phyloP scores from a whole-genome alignment of 2,329 filamentous ascomycete genomes.

The Ophiostoma sp. region DNA sequence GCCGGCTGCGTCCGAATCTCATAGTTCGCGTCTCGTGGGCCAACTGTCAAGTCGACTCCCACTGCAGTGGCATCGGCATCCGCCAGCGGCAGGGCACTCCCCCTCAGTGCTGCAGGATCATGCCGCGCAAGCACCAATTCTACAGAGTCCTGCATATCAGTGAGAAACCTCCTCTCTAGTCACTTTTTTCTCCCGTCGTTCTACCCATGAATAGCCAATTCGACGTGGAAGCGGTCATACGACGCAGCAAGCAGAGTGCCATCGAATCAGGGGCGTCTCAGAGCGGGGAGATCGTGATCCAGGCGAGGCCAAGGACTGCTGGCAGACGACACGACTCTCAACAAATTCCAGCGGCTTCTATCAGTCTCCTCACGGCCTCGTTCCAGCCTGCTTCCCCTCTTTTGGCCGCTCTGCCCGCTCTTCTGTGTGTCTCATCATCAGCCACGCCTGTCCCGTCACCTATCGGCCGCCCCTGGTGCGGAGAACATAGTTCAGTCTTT shows the following conservation, averaged over 20 bases:
- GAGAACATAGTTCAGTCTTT: neutral
- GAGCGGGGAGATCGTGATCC: neutral
- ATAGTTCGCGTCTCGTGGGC: neutral
- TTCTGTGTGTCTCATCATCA: slow-evolving; percentile 3
- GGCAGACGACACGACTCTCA: neutral
- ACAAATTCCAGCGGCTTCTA: slow-evolving; percentile 9
- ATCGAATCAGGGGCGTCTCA: neutral
- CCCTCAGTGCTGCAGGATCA: neutral
- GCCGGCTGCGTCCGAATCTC: neutral
- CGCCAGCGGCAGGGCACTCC: neutral
- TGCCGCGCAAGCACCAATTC: neutral
- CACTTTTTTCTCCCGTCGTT: neutral
- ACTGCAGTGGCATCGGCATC: neutral
- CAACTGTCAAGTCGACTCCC: neutral
- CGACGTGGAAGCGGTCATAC: neutral
- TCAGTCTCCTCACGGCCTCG: neutral
- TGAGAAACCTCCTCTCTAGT: neutral
- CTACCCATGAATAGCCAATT: neutral
- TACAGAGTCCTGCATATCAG: neutral
- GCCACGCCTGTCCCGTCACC: neutral
- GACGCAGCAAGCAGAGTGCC: neutral
- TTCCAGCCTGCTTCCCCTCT: slow-evolving; percentile 11
- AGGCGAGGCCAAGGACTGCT: neutral
- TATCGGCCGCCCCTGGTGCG: slow-evolving; percentile 1
- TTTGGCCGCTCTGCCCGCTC: neutral